Evolutionary conservation across 2,329 filamentous ascomycete species (phyloP).

Genomic region (Colletotrichum sp.): DNA sequence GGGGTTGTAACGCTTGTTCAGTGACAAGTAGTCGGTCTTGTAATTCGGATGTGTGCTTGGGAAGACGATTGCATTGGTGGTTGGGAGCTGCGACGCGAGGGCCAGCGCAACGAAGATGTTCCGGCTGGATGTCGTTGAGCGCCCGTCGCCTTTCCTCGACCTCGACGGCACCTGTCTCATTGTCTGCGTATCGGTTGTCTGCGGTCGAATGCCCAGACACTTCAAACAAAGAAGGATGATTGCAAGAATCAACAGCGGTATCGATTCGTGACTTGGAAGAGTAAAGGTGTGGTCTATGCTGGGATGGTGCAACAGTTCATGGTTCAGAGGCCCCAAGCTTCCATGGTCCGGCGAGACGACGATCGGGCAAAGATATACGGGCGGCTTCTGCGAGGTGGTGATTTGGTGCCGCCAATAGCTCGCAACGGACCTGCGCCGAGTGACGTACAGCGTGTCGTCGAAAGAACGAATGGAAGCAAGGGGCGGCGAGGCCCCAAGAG

Average conservation of each 20-base stretch:
- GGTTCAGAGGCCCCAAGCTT: not conserved
- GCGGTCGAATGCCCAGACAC: not conserved
- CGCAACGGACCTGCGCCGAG: conserved; percentile 2
- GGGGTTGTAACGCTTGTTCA: conserved; percentile 26
- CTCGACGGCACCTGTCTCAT: conserved; percentile 7
- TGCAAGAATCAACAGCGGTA: not conserved
- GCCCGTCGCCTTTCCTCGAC: not conserved
- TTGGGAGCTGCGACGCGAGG: conserved; percentile 1
- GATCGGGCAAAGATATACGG: conserved; percentile 10
- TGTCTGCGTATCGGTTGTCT: not conserved
- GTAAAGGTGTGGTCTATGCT: not conserved
- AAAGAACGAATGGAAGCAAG: conserved; percentile 5
- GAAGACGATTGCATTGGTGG: conserved; percentile 2
- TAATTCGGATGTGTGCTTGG: conserved; percentile 1
- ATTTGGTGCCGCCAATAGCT: conserved; percentile 7
- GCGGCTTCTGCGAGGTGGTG: not conserved
- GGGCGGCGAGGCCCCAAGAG: conserved; percentile 1
- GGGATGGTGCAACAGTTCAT: conserved; percentile 3
- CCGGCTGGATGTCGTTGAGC: not conserved
- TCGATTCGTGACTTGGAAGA: not conserved
- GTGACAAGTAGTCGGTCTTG: conserved; percentile 27
- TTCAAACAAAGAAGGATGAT: not conserved
- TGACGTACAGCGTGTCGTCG: conserved; percentile 17
- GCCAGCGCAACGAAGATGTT: not conserved
- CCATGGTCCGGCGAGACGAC: not conserved